Base-by-base conservation (phyloP, 2,329 filamentous ascomycete species). In the Arthrobotrys megalospora region DNA sequence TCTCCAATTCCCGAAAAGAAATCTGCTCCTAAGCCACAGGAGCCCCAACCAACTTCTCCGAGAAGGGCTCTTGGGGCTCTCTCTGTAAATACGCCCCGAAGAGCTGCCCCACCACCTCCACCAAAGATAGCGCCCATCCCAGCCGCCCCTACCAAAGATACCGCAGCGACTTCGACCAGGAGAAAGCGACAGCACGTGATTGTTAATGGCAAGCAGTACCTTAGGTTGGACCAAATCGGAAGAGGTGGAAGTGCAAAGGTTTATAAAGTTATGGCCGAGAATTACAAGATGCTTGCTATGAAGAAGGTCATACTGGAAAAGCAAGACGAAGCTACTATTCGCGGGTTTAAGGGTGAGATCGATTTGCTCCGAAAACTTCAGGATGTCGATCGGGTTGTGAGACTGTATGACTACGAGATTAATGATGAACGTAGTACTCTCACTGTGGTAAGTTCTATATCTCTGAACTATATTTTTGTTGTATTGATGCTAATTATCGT, bases 121-220 rank as follows among this genome's bases (percentile, higher is more conserved):
- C 95, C 96, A 0, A 98, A 97, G 84, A 98, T 98, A 95, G 96
- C 93, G 0, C 92, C 97, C 6, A 86, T 97, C n/a, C 94, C 98
- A 81, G 91, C 94, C 2, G 95, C 94, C 1, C 45, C 52, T 8
- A 47, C 38, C 14, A 97, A 95, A 0, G 90, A 92, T 1, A 91
- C 91, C 10, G 93, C 92, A 3, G 94, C 93, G 28, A 64, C 81
- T 64, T 77, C 81, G 28, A 80, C 80, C 28, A 87, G 88, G 84
- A 94, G 92, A 84, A 93, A 93, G 82, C 90, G 93, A 55, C 93
- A 93, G 80, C 91, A 95, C 73, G 88, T 98, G 75, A 91, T 91
- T 55, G 91, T 99, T 79, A 99, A 99, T 83, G 93, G 93, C 78
- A 96, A 96, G 83, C 89, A 91, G 41, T 99, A 97, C 83, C 96